A percentile compares a stretch with the other conserved stretches of the same genome.
These are phyloP conservation scores for Myrica gale DNA, from an alignment of 306 rosid species.

Conservation along the genomic window DNA sequence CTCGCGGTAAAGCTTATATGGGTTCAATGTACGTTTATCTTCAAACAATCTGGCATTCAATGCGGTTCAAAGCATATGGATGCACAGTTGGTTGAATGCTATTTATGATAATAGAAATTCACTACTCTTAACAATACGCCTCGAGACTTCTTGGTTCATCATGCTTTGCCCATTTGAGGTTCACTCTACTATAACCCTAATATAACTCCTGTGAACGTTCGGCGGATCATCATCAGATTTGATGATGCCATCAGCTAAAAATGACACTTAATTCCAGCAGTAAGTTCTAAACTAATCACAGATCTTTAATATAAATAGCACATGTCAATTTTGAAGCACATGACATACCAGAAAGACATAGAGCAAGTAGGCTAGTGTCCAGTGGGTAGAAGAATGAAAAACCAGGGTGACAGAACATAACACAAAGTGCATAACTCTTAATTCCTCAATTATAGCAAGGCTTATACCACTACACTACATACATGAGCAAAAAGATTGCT, in stretches of 20 bases:
- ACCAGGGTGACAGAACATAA: neutral
- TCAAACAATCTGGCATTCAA: too few species aligned
- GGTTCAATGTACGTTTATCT: too few species aligned
- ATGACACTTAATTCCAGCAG: neutral
- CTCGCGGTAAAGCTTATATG: too few species aligned
- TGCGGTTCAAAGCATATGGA: too few species aligned
- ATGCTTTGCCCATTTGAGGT: too few species aligned
- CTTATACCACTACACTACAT: neutral
- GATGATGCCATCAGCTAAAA: constrained; percentile 1
- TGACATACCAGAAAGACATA: neutral
- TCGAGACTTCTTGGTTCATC: too few species aligned
- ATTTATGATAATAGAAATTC: too few species aligned
- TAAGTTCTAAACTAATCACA: neutral
- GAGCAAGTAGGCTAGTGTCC: neutral
- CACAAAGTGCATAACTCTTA: neutral
- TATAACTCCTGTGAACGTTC: neutral
- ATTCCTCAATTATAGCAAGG: neutral
- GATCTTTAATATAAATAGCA: neutral
- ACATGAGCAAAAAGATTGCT: neutral
- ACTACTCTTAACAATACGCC: too few species aligned
- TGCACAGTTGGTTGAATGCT: too few species aligned
- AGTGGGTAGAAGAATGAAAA: neutral
- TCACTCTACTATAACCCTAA: neutral
- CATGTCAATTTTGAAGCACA: neutral
- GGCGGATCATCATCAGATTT: neutral